Conservation (phyloP, 225 moss, liverwort and hornwort species). For the Lunularia cruciata region DNA sequence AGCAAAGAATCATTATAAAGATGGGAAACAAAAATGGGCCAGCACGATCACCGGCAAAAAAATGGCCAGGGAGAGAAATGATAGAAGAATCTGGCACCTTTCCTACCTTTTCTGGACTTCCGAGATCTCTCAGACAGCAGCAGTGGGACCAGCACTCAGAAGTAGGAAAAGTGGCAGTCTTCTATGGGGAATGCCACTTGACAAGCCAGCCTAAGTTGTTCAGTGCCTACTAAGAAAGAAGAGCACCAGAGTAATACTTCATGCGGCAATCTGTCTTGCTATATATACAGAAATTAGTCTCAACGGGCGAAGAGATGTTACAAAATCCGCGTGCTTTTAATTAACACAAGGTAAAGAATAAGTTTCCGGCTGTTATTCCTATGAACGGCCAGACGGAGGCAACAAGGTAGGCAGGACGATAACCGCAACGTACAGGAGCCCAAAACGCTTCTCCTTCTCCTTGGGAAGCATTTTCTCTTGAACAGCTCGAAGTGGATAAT, state of each 20-base stretch:
- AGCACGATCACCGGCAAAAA: conserved; percentile 16
- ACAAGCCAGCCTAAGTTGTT: too few species aligned
- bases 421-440: conserved; percentile 13
- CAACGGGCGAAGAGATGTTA: not conserved
- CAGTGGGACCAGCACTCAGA: too few species aligned
- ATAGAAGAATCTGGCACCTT: not conserved
- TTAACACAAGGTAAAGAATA: conserved; percentile 10
- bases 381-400: conserved; percentile 5
- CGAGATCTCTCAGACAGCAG: conserved; percentile 9
- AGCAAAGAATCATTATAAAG: not conserved
- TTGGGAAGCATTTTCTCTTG: conserved; percentile 1
- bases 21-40: not conserved
- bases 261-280: not conserved
- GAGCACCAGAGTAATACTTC: not conserved
- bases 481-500: conserved; percentile 12
- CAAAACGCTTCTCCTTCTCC: not conserved
- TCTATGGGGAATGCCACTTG: too few species aligned
- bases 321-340: conserved; percentile 2
- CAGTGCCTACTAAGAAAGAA: conserved; percentile 2
- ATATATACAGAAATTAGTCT: conserved; percentile 6
- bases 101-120: conserved; percentile 2
- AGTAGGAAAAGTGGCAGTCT: too few species aligned
- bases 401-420: not conserved
- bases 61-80: conserved; percentile 6
- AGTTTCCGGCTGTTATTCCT: conserved; percentile 3